phyloP scores from a whole-genome alignment of 1,284 basidiomycete genomes.

The Lignosus rhinocerotis region DNA sequence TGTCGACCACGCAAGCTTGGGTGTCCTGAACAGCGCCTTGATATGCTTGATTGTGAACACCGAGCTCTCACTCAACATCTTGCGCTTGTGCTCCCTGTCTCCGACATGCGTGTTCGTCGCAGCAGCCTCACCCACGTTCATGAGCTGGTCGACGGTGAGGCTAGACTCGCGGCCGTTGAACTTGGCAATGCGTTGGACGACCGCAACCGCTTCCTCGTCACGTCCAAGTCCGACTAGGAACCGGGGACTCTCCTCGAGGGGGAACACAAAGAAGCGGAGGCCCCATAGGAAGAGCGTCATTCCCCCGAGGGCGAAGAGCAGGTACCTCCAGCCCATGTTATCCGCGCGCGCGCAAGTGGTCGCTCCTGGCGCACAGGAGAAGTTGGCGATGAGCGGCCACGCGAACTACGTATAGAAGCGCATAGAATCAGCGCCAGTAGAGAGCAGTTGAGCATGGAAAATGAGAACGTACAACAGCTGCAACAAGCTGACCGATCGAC shows the following conservation, averaged over 20 bases:
- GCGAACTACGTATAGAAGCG: constrained; percentile 33
- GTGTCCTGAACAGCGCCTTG: constrained; percentile 54
- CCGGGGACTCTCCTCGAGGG: constrained; percentile 61
- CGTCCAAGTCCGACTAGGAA: constrained; percentile 62
- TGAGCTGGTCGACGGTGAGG: constrained; percentile 45
- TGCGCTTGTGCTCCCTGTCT: constrained; percentile 17
- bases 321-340: constrained; percentile 66
- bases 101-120: constrained; percentile 6
- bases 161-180: constrained; percentile 51
- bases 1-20: constrained; percentile 59
- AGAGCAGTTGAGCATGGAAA: neutral
- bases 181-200: constrained; percentile 58
- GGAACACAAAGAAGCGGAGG: constrained; percentile 61
- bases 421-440: neutral
- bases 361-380: constrained; percentile 41
- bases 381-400: constrained; percentile 53
- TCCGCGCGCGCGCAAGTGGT: constrained; percentile 38
- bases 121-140: constrained; percentile 30
- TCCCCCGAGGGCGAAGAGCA: constrained; percentile 47
- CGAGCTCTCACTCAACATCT: constrained; percentile 39
- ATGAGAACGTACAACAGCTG: constrained; percentile 51
- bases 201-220: constrained; percentile 62
- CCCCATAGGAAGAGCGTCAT: constrained; percentile 56
- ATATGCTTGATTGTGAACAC: constrained; percentile 45
- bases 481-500: constrained; percentile 65